These are phyloP conservation scores for Pseudopediastrum boryanum DNA, from an alignment of 139 green algal genomes.

Conservation along the genomic window DNA sequence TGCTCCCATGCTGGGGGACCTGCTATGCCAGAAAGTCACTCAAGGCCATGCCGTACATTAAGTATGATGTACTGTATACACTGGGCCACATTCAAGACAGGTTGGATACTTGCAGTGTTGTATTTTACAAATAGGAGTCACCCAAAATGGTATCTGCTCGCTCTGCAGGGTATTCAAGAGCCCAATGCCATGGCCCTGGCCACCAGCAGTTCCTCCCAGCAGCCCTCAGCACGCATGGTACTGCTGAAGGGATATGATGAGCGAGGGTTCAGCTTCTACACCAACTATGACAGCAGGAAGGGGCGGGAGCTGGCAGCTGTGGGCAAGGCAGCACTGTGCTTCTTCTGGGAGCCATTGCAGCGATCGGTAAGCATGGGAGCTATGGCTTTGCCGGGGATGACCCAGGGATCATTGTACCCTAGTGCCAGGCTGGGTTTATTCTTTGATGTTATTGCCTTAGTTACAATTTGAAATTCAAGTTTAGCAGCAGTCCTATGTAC, in stretches of 20 bases:
- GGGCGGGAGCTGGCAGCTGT: slow-evolving; percentile 31
- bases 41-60: too few relatives aligned
- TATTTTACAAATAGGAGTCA: too few relatives aligned
- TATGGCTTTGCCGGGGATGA: neutral
- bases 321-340: slow-evolving; percentile 64
- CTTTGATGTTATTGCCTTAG: neutral
- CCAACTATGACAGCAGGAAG: slow-evolving; percentile 84
- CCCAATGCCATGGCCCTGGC: slow-evolving; percentile 86
- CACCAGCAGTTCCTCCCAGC: slow-evolving; percentile 42
- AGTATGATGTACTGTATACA: too few relatives aligned
- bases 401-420: neutral
- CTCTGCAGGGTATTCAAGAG: slow-evolving; percentile 59
- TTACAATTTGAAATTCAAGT: neutral
- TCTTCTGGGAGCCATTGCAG: slow-evolving; percentile 89
- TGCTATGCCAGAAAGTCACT: neutral
- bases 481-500: neutral
- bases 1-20: neutral
- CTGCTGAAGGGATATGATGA: slow-evolving; percentile 76
- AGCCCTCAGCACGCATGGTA: slow-evolving; percentile 77
- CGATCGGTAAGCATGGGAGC: slow-evolving; percentile 43
- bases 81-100: too few relatives aligned
- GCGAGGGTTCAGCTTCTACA: slow-evolving; percentile 89
- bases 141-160: too few relatives aligned
- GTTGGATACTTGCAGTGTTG: too few relatives aligned
- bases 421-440: neutral